Conservation (phyloP, 1,284 basidiomycete genomes). For the Schizopora paradoxa region DNA sequence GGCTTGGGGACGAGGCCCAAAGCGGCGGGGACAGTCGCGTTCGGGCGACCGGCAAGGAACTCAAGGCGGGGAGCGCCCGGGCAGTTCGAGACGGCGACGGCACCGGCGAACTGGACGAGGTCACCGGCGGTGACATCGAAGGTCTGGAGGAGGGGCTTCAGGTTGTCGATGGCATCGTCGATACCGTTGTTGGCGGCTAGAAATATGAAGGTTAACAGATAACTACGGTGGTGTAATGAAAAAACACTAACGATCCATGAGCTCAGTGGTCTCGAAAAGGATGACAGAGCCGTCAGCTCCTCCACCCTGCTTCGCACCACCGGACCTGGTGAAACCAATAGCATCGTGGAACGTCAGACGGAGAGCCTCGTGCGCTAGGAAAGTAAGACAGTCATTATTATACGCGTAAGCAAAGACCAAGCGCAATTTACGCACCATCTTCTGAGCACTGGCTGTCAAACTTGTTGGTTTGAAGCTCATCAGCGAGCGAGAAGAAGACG, state of each 20-base stretch:
- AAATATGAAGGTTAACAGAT: constrained; percentile 10
- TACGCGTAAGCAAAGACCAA: no score
- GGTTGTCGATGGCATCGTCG: constrained; percentile 25
- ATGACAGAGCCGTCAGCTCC: constrained; percentile 21
- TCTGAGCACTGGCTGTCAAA: constrained; percentile 20
- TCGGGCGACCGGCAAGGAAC: constrained; percentile 23
- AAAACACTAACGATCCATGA: no score
- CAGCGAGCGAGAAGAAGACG: constrained; percentile 20
- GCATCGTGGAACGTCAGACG: constrained; percentile 26
- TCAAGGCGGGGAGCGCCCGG: constrained; percentile 26
- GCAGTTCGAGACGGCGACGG: constrained; percentile 28
- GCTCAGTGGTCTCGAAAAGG: constrained; percentile 15
- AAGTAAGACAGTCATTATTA: no score
- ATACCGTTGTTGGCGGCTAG: constrained; percentile 26
- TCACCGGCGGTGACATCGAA: constrained; percentile 26
- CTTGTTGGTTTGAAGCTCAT: constrained; percentile 20
- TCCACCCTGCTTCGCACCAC: constrained; percentile 9
- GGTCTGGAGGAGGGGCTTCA: constrained; percentile 24
- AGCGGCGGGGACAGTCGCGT: constrained; percentile 23
- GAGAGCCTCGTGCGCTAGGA: constrained; percentile 20
- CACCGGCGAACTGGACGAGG: constrained; percentile 30
- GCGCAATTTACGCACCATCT: no score
- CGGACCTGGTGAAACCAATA: constrained; percentile 22
- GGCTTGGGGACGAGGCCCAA: constrained; percentile 25
- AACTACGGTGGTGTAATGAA: not conserved